phyloP scores from a whole-genome alignment of 169 alveolate species.

The Plasmodium blacklocki region DNA sequence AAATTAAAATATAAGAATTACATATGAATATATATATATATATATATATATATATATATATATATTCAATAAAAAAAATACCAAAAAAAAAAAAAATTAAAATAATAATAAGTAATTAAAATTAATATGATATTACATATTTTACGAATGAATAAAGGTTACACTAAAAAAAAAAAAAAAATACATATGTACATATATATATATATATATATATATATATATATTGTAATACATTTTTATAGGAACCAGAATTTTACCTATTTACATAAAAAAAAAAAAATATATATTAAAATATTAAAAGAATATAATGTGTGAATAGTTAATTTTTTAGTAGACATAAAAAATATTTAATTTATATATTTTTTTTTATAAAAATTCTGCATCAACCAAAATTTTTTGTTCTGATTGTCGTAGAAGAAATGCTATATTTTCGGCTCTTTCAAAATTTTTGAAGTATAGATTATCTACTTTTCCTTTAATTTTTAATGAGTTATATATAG shows the following conservation, averaged over 20 bases:
- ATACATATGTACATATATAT: not conserved
- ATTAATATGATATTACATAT: no score
- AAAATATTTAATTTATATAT: not conserved
- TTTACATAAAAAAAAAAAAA: slow-evolving; percentile 1
- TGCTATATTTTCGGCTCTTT: slow-evolving; percentile 71
- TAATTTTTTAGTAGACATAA: not conserved
- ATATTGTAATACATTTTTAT: no score
- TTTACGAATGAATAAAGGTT: no score
- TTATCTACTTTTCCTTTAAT: slow-evolving; percentile 61
- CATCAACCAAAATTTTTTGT: slow-evolving; percentile 60
- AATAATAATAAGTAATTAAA: no score
- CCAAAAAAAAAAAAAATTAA: no score
- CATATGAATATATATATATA: no score
- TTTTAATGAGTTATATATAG: slow-evolving; percentile 49
- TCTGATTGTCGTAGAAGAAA: slow-evolving; percentile 62
- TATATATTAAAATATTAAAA: not conserved
- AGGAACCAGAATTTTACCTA: no score
- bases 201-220: no score
- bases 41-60: no score
- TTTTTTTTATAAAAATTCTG: slow-evolving; percentile 18
- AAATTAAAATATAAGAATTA: no score
- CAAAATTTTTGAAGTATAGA: slow-evolving; percentile 63
- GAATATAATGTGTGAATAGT: not conserved
- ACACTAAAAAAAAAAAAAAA: not conserved
- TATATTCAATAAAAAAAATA: no score